phyloP scores from a whole-genome alignment of 2,329 filamentous ascomycete genomes.

The Claviceps quebecensis region DNA sequence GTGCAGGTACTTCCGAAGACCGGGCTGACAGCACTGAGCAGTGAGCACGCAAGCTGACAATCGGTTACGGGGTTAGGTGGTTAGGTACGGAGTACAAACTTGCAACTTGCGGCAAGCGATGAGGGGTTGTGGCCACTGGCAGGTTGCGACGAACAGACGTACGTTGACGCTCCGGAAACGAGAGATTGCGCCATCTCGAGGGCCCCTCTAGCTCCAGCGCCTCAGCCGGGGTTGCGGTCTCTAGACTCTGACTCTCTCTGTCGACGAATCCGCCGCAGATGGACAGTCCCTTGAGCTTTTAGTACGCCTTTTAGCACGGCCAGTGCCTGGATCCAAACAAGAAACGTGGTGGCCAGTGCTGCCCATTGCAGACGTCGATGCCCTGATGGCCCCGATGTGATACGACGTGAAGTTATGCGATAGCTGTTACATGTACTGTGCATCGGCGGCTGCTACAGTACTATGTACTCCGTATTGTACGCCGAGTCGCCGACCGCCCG shows the following conservation, averaged over 20 bases:
- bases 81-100: no score
- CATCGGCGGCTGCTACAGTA: no score
- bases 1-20: conserved; percentile 2
- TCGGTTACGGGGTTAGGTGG: no score
- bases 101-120: no score
- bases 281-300: neutral
- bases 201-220: neutral
- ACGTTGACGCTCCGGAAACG: neutral
- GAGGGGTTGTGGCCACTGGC: neutral
- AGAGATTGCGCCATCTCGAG: conserved; percentile 6
- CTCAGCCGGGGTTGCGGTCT: neutral
- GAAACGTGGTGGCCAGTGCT: neutral
- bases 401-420: no score
- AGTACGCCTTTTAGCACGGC: neutral
- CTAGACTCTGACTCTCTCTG: no score
- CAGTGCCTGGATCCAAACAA: neutral
- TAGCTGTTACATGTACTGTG: no score
- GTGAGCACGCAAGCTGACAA: no score
- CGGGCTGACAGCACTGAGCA: neutral
- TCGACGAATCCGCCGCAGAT: neutral
- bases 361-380: neutral
- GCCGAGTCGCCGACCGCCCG: no score
- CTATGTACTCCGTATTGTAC: no score
- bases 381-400: neutral
- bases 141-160: neutral